Base-by-base conservation (phyloP, 768 basidiomycete species). In the Russula dissimulans region DNA sequence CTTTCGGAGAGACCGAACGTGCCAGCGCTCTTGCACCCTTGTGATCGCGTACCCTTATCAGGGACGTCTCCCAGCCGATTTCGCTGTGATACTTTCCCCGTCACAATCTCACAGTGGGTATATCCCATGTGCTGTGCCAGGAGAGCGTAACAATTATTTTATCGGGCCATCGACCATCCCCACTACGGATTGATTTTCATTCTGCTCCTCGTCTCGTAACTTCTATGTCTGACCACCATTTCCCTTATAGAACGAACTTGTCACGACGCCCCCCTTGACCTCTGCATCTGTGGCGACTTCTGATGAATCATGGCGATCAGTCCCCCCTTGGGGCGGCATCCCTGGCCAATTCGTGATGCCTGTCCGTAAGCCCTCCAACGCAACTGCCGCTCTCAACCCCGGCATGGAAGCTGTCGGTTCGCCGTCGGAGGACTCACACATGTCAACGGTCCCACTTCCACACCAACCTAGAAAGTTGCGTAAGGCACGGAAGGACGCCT, bases 201-300 rank as follows among this genome's bases (percentile, higher is more conserved):
- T 26, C 22, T 26, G 22, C 22, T 26, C 22, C 22, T 26, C 22
- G 22, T 26, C 22, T 26, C 22, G 22, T 26, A 36, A 36, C 10
- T 17, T 15, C 32, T 22, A 29, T 56, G 50, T 57, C 56, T 62
- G 51, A 57, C 51, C 14, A 17, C 14, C 8, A n/a, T 15, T 45
- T 47, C 50, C 18, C 17, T n/a, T 29, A 44, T 59, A 72, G 70
- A 59, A 45, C 22, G 22, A 26, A 26, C 22, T 26, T 29, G 34
- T 57, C 22, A 49, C 62, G 8, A 71, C 71, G 7, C 77, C 77
- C 14, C 65, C 71, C 42, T 68, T 76, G 55, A 78, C 75, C 5
- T 75, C 71, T 38, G 70, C 71, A 41, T 77, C 77, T 32, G 76
- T 75, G 36, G 72, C 75, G 26, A 70, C 72, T 4, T 78, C 78